phyloP scores from a whole-genome alignment of 1,284 basidiomycete species.

The Sphaerobolus stellatus region DNA sequence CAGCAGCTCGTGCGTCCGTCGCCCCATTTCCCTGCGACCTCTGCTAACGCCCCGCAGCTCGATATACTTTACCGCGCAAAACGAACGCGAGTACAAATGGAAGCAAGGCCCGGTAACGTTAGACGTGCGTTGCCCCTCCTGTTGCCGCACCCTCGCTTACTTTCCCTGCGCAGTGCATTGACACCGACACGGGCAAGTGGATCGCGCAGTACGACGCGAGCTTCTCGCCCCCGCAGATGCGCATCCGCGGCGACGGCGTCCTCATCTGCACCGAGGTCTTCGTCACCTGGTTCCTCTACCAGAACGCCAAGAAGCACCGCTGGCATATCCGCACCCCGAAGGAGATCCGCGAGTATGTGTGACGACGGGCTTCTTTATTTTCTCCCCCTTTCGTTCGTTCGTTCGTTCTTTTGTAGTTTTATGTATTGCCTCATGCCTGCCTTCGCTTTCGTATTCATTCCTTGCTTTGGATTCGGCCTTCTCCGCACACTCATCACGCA shows the following conservation, averaged over 20 bases:
- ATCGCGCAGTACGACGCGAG: conserved; percentile 8
- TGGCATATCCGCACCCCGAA: conserved; percentile 11
- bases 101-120: conserved; percentile 36
- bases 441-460: no score
- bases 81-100: conserved; percentile 70
- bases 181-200: conserved; percentile 10
- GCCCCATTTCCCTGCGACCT: neutral
- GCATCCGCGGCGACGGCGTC: conserved; percentile 9
- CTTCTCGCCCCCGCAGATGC: conserved; percentile 12
- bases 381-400: no score
- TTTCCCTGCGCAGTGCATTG: conserved; percentile 2
- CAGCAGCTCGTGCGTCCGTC: conserved; percentile 7
- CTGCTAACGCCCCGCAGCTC: conserved; percentile 42
- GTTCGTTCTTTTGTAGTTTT: no score
- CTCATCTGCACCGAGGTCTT: conserved; percentile 13
- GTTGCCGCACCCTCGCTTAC: neutral
- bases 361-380: no score
- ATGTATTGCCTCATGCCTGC: no score
- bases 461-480: no score
- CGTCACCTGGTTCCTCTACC: conserved; percentile 11
- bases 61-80: conserved; percentile 67
- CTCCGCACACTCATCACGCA: no score
- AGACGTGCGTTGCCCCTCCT: conserved; percentile 50
- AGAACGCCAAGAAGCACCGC: conserved; percentile 10
- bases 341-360: conserved; percentile 5